Evolutionary conservation across 805 yeast genomes (phyloP).

Genomic region (Millerago galiae): DNA sequence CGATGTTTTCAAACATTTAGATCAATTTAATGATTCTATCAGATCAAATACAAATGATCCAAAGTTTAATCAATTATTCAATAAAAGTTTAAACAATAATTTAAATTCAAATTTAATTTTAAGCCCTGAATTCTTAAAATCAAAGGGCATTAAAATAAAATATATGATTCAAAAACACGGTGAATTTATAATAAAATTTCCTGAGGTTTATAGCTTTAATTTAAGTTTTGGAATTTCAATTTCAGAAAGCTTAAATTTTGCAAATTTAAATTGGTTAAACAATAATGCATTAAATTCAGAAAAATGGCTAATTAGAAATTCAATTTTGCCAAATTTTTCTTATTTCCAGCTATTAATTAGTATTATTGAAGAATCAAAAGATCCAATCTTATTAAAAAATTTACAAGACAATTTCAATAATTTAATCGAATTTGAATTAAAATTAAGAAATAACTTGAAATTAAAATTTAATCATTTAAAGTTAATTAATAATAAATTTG

Average conservation of each 20-base stretch:
- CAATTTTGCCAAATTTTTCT: conserved; percentile 47
- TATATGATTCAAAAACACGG: conserved; percentile 55
- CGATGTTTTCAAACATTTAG: conserved; percentile 17
- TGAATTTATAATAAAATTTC: conserved; percentile 52
- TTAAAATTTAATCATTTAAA: conserved; percentile 25
- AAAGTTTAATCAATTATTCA: conserved; percentile 15
- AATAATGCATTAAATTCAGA: conserved; percentile 41
- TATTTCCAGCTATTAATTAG: conserved; percentile 40
- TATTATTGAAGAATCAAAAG: conserved; percentile 36
- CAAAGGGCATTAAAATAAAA: conserved; percentile 41
- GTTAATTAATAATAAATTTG: conserved; percentile 31
- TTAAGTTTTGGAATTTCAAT: conserved; percentile 51
- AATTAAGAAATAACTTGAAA: conserved; percentile 33
- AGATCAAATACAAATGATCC: conserved; percentile 14
- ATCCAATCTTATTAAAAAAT: conserved; percentile 29
- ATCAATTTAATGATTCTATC: conserved; percentile 10
- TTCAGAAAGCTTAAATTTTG: conserved; percentile 52
- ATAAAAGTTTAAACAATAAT: conserved; percentile 4
- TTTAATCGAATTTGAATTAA: conserved; percentile 37
- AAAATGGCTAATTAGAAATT: conserved; percentile 43
- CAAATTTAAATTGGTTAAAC: conserved; percentile 47
- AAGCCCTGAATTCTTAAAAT: conserved; percentile 42
- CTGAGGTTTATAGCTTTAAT: conserved; percentile 44
- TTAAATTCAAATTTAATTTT: conserved; percentile 41
- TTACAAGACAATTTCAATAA: conserved; percentile 30